These are phyloP conservation scores for Phytophthora rubi DNA, from an alignment of 352 stramenopile species.

Conservation along the genomic window DNA sequence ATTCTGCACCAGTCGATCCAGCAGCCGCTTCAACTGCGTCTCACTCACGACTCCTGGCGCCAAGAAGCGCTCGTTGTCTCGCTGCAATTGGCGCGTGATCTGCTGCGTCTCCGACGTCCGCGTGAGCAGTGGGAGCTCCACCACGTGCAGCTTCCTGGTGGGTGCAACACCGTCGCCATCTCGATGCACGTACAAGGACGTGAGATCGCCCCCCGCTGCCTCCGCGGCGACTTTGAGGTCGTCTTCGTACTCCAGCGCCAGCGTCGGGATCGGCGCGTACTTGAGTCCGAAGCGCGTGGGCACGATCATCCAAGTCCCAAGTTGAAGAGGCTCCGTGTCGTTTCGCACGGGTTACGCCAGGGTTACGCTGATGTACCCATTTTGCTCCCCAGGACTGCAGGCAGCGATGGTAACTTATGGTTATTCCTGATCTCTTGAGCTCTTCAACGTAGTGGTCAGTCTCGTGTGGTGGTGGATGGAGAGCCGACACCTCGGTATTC, in stretches of 20 bases:
- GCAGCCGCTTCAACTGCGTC: constrained; percentile 62
- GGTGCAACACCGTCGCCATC: constrained; percentile 8
- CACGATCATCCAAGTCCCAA: constrained; percentile 57
- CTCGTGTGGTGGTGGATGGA: constrained; percentile 1
- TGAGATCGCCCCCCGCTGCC: constrained; percentile 24
- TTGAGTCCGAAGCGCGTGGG: constrained; percentile 85
- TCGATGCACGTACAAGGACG: constrained; percentile 70
- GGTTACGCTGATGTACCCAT: constrained; percentile 4
- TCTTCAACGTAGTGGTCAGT: no score
- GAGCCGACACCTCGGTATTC: neutral
- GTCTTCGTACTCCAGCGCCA: constrained; percentile 86
- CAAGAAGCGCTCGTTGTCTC: constrained; percentile 72
- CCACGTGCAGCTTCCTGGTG: constrained; percentile 65
- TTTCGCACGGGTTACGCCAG: constrained; percentile 26
- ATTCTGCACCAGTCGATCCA: constrained; percentile 70
- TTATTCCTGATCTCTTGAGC: constrained; percentile 22
- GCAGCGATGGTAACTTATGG: neutral
- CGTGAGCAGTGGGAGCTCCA: constrained; percentile 76
- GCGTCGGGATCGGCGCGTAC: constrained; percentile 78
- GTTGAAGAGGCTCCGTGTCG: constrained; percentile 22
- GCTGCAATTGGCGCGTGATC: constrained; percentile 63
- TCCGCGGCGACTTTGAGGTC: constrained; percentile 49
- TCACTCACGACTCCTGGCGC: constrained; percentile 68
- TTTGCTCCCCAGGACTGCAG: neutral
- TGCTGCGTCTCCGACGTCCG: constrained; percentile 47